Conservation (phyloP, 106 monocot genomes). For the Dioscorea dumetorum region DNA sequence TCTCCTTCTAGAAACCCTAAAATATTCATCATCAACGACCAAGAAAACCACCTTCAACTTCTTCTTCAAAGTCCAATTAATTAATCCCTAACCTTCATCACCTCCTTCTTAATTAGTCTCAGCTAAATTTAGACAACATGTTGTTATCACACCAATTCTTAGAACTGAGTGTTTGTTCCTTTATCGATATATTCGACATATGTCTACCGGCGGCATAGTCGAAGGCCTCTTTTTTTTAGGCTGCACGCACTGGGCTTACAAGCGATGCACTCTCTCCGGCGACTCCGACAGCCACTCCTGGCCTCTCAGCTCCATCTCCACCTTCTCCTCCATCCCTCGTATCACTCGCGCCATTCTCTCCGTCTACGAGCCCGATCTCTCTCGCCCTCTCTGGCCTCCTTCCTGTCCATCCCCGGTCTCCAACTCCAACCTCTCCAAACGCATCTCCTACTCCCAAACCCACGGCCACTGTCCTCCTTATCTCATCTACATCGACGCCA, state of each 20-base stretch:
- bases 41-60: too few species aligned
- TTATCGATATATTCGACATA: too few species aligned
- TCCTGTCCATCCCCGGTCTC: slow-evolving; percentile 35
- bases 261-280: slow-evolving; percentile 37
- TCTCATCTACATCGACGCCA: slow-evolving; percentile 34
- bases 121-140: too few species aligned
- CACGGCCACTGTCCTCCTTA: slow-evolving; percentile 37
- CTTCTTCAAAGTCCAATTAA: too few species aligned
- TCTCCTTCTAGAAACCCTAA: too few species aligned
- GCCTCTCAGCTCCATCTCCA: slow-evolving; percentile 18
- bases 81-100: too few species aligned
- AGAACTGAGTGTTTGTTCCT: too few species aligned
- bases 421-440: slow-evolving; percentile 16
- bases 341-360: slow-evolving; percentile 47
- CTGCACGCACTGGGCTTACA: slow-evolving; percentile 51
- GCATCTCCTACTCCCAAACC: slow-evolving; percentile 30
- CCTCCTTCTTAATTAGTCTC: too few species aligned
- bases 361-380: slow-evolving; percentile 45
- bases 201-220: background rate
- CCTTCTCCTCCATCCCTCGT: slow-evolving; percentile 45
- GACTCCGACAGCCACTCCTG: slow-evolving; percentile 46
- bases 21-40: too few species aligned
- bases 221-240: slow-evolving; percentile 44
- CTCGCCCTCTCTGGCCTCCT: slow-evolving; percentile 24
- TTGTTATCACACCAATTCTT: too few species aligned